These are phyloP conservation scores for Cryptococcus sp. DNA, from an alignment of 1,284 basidiomycete species.

Conservation along the genomic window DNA sequence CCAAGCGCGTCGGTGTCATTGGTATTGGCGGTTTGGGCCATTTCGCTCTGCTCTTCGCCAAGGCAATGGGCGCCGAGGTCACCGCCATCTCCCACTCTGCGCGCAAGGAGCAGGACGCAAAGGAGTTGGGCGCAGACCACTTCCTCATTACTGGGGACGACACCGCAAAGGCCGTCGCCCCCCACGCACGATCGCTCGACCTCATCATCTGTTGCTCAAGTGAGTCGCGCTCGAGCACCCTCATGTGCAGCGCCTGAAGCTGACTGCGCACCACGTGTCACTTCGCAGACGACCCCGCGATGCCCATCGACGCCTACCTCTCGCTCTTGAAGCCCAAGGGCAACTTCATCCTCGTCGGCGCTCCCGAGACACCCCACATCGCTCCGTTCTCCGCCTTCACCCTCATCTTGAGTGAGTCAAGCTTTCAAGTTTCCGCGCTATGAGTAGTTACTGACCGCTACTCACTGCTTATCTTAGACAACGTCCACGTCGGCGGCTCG, in stretches of 20 bases:
- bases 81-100: conserved; percentile 59
- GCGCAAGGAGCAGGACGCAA: conserved; percentile 58
- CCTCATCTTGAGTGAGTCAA: conserved; percentile 32
- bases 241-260: background rate
- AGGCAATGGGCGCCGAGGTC: conserved; percentile 63
- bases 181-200: conserved; percentile 53
- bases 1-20: conserved; percentile 57
- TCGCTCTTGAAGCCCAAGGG: conserved; percentile 52
- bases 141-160: conserved; percentile 55
- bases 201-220: conserved; percentile 55
- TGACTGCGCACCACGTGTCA: conserved; percentile 5
- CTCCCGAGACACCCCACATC: conserved; percentile 40
- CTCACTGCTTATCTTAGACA: conserved; percentile 20
- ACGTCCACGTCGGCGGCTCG: conserved; percentile 48
- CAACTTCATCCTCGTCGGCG: conserved; percentile 52
- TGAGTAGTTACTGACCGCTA: background rate
- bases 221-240: conserved; percentile 15
- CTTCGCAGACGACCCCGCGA: conserved; percentile 37
- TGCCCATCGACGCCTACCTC: conserved; percentile 51
- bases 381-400: conserved; percentile 32
- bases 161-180: conserved; percentile 51
- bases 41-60: conserved; percentile 51
- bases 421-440: background rate
- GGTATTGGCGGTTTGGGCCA: conserved; percentile 55
- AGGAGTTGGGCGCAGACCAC: conserved; percentile 55